Conservation (phyloP, 768 basidiomycete species). For the Rhodotorula sphaerocarpa region DNA sequence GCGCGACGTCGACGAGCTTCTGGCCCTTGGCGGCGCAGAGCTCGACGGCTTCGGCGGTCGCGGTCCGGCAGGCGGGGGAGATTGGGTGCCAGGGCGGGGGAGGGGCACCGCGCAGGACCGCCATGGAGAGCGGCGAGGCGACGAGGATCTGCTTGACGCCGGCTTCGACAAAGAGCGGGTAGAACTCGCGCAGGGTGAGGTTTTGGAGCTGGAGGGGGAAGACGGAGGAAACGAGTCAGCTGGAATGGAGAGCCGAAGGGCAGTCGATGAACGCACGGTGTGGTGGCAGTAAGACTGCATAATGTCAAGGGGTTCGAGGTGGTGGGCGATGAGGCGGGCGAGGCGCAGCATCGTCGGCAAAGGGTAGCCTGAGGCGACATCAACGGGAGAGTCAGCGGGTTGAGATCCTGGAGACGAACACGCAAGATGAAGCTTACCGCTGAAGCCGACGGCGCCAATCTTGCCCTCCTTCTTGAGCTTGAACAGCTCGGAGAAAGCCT, state of each 20-base stretch:
- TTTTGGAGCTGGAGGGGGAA: constrained; percentile 28
- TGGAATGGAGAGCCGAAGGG: too few relatives aligned
- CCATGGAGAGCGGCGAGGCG: constrained; percentile 81
- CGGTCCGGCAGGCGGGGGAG: constrained; percentile 49
- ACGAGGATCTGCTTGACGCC: constrained; percentile 60
- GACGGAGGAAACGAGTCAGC: too few relatives aligned
- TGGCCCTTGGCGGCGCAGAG: constrained; percentile 9
- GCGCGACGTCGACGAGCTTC: constrained; percentile 57
- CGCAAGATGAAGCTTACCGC: constrained; percentile 51
- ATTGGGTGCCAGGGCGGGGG: constrained; percentile 73
- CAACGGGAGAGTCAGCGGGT: too few relatives aligned
- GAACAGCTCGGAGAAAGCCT: constrained; percentile 59
- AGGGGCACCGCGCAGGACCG: constrained; percentile 54
- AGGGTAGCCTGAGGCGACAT: constrained; percentile 57
- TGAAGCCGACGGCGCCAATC: constrained; percentile 66
- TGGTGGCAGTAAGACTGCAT: constrained; percentile 75
- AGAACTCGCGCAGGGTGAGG: constrained; percentile 28
- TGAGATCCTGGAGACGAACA: constrained; percentile 63
- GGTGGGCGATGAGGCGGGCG: constrained; percentile 58
- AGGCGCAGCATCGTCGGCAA: constrained; percentile 76
- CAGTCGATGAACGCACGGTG: constrained; percentile 41
- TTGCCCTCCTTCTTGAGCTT: constrained; percentile 65
- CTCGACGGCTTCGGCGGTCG: constrained; percentile 46
- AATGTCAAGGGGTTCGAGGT: constrained; percentile 64
- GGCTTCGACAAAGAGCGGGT: constrained; percentile 57